Percentiles rank a stretch among this genome's conserved stretches.
Evolutionary conservation across 176 grass and related monocot genomes (phyloP).

Genomic region (Cocos nucifera): DNA sequence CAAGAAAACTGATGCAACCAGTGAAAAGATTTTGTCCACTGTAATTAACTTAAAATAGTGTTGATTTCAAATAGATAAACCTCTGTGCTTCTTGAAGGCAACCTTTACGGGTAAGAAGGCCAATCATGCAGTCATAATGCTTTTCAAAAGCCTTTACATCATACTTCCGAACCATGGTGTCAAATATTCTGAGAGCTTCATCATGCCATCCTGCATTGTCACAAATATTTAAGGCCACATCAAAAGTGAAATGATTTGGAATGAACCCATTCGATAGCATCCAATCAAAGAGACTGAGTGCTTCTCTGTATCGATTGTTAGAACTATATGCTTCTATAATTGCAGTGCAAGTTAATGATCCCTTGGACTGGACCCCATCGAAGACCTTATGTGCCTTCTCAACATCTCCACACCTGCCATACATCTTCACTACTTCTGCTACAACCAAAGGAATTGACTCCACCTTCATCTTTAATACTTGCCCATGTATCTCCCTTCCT

Average conservation of each 20-base stretch:
- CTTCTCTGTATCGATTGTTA: constrained; percentile 52
- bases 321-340: constrained; percentile 72
- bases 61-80: constrained; percentile 56
- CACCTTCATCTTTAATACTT: constrained; percentile 55
- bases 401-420: constrained; percentile 59
- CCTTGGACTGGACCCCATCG: constrained; percentile 44
- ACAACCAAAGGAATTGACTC: constrained; percentile 48
- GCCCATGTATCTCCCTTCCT: constrained; percentile 58
- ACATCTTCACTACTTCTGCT: constrained; percentile 63
- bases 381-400: constrained; percentile 57
- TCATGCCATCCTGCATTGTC: constrained; percentile 34
- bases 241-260: constrained; percentile 60
- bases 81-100: constrained; percentile 55
- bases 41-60: constrained; percentile 15
- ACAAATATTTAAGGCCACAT: constrained; percentile 55
- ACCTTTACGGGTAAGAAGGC: constrained; percentile 38
- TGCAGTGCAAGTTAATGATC: constrained; percentile 64
- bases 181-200: constrained; percentile 54
- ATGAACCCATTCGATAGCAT: constrained; percentile 64
- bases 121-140: constrained; percentile 72
- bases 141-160: constrained; percentile 58
- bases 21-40: constrained; percentile 5
- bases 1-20: constrained; percentile 11
- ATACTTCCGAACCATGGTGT: constrained; percentile 58
- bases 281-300: constrained; percentile 56